Base-by-base conservation (phyloP, 805 yeast species). In the Wickerhamia fluorescens region DNA sequence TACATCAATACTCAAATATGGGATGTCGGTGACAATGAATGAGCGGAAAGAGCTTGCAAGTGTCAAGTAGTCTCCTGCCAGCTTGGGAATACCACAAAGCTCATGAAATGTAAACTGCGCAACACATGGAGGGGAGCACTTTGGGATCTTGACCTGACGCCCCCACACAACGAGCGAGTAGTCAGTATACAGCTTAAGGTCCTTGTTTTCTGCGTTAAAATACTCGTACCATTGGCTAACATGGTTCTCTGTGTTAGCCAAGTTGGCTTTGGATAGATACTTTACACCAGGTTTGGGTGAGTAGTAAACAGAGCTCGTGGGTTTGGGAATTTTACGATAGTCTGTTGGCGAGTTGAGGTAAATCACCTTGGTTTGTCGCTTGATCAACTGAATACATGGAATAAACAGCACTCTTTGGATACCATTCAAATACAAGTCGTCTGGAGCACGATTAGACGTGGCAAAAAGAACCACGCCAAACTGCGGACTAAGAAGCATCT, bases 391-490 rank as follows among this genome's bases (percentile, higher is more conserved):
- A 30, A 92, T 92, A 45, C 96, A 88, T 2, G 98, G 98, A 30
- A 92, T 71, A 46, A 92, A 92, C 11, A 88, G 78, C 37, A 79
- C 83, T 42, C 98, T 68, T 58, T 92, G 98, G 27, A 92, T 80
- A 20, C 98, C 98, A 52, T 92, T 87, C 44, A 83, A 75, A 61
- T 92, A 92, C 32, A 92, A 66, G 39, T 87, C 96, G 53, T 83
- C 92, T 0, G 98, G 98, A 1, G 88, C 88, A 44, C 98, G 74
- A 56, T 92, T 92, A 6, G 96, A 86, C 2, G 98, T 92, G 16
- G 95, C 88, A 62, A 92, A 88, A 7, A 92, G 58, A 2, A 88
- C 77, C 14, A 88, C 78, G 1, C 97, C 97, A 46, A 81, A 80
- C 29, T 78, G 73, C 1, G 78, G 73, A 25, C 80, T 71, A 33